Evolutionary conservation across 495 filamentous ascomycete genomes (phyloP), one percentile per base, ranked within the genome.

Genomic region (Penicillium simplicissimum): DNA sequence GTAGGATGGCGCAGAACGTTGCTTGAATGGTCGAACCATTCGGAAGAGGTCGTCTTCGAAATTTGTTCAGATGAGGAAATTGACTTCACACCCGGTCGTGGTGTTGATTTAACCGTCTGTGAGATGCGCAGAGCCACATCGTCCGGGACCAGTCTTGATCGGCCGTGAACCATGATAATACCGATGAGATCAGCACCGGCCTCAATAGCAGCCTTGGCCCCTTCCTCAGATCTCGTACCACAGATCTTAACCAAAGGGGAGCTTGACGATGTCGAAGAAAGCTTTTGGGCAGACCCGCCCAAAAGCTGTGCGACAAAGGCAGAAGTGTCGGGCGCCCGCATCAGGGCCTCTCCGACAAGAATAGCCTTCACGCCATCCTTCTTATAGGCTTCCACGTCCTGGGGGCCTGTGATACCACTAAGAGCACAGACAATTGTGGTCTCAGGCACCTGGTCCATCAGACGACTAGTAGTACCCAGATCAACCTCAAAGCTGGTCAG

Each of bases 401-500:
- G 84, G n/a, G 94, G 86, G 0, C 90, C 87, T 37, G 89, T 90
- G 60, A 99, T 99, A 38, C 95, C 95, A 76, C 94, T 97, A 40
- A 99, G 84, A 6, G 96, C 95, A 73, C 91, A 96, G 13, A 99
- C 87, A 64, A 96, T 88, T n/a, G 92, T 96, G 47, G 85, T 90
- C 59, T 87, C 82, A 11, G 92, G 85, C 3, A 97, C 92, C 71
- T 92, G 87, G 60, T 87, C 88, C 74, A 96, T 92, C 31, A 99
- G 79, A 3, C 96, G 85, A 67, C 90, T 94, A 0, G 95, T 98
- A 8, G 96, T 99, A 49, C 92, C 89, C 10, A 98, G 84, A 69
- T 99, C 95, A 15, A 99, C 95, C 69, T 97, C 93, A 59, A 99
- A 99, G 70, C 85, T 96, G 56, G 92, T 92, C 8, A 99, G 82